Conservation (phyloP, 257 asterid genomes). For the Cordia subcordata region DNA sequence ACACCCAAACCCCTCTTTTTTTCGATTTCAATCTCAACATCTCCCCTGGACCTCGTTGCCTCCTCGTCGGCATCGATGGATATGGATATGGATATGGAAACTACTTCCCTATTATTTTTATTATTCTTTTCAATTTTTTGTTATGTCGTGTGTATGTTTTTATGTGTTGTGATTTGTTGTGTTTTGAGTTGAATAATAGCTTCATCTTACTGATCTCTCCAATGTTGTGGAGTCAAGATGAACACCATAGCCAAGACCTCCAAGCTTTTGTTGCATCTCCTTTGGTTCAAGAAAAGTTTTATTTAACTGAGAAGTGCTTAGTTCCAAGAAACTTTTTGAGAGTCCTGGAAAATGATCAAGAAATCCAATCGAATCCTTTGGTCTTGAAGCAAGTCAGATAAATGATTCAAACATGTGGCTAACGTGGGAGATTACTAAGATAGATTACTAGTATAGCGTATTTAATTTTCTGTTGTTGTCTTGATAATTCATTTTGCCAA, state of each 20-base stretch:
- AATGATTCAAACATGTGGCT: conserved; percentile 11
- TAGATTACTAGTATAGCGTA: not conserved
- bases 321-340: conserved; percentile 42
- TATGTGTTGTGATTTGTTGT: too few relatives aligned
- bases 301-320: conserved; percentile 53
- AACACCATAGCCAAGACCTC: conserved; percentile 27
- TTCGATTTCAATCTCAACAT: conserved; percentile 61
- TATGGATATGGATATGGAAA: too few relatives aligned
- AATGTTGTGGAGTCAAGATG: too few relatives aligned
- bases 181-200: too few relatives aligned
- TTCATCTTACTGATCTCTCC: too few relatives aligned
- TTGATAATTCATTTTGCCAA: not conserved
- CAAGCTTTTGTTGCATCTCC: conserved; percentile 51
- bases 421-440: not conserved
- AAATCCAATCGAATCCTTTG: conserved; percentile 13
- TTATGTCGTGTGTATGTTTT: too few relatives aligned
- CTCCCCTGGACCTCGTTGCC: conserved; percentile 79
- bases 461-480: not conserved
- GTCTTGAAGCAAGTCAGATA: conserved; percentile 19
- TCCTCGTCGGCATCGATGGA: conserved; percentile 96
- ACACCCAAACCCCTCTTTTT: conserved; percentile 54
- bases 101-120: too few relatives aligned
- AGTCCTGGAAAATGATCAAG: conserved; percentile 19
- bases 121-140: too few relatives aligned
- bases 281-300: conserved; percentile 65